These are phyloP conservation scores for Cyphellophora attinorum DNA, from an alignment of 2,329 filamentous ascomycete species.

Conservation along the genomic window DNA sequence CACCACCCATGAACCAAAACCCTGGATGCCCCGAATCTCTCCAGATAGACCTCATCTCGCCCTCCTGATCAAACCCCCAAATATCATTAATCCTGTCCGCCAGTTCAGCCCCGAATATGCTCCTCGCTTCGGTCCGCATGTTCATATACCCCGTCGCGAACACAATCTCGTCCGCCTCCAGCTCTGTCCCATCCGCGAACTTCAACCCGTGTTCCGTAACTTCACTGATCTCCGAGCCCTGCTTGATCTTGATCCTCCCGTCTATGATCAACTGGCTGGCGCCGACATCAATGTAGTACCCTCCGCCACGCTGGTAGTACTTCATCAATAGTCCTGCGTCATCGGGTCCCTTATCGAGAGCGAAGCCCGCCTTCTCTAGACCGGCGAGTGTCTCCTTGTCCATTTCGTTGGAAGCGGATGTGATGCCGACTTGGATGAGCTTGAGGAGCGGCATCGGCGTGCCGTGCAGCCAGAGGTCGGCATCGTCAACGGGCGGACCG, in stretches of 20 bases:
- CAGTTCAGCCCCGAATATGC: conserved; percentile 53
- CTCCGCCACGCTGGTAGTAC: conserved; percentile 57
- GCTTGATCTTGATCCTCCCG: conserved; percentile 56
- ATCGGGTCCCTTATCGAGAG: conserved; percentile 48
- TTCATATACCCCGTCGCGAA: conserved; percentile 54
- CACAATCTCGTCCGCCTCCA: conserved; percentile 56
- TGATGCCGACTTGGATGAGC: conserved; percentile 35
- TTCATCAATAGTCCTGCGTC: conserved; percentile 50
- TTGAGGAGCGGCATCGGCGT: conserved; percentile 53
- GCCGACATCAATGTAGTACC: conserved; percentile 63
- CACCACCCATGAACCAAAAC: conserved; percentile 52
- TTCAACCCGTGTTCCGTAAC: conserved; percentile 40
- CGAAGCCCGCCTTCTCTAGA: conserved; percentile 51
- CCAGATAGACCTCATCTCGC: conserved; percentile 53
- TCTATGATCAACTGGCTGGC: conserved; percentile 52
- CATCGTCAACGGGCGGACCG: conserved; percentile 54
- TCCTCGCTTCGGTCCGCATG: conserved; percentile 52
- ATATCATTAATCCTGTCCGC: conserved; percentile 50
- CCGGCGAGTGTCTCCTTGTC: conserved; percentile 21
- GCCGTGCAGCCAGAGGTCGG: conserved; percentile 52
- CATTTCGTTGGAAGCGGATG: conserved; percentile 6
- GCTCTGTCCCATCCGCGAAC: conserved; percentile 47
- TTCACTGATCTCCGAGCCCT: conserved; percentile 48
- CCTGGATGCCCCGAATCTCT: conserved; percentile 52
- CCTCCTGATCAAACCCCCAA: conserved; percentile 51